Base-by-base conservation (phyloP, 495 filamentous ascomycete genomes). In the Aspergillus kassunensis region DNA sequence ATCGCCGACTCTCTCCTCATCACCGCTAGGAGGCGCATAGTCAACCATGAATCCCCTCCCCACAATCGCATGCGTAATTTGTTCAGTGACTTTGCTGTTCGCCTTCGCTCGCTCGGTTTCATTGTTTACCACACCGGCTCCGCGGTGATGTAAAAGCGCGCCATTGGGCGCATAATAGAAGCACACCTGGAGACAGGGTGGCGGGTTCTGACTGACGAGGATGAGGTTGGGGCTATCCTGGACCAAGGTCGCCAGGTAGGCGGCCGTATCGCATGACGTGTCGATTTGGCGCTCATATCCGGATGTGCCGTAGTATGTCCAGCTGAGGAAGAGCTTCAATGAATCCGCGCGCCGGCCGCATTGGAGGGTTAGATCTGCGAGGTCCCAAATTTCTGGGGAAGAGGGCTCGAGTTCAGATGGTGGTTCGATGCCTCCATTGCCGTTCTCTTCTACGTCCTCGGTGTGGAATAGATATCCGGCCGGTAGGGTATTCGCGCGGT, bases 301-400 rank as follows among this genome's bases (percentile, higher is more conserved):
- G 8, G 70, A 50, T 19, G 68, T 76, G 12, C 93, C 92, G 72
- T 97, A 88, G 75, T 95, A 96, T 39, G 86, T 81, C 89, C 92
- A 96, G 25, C 80, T 74, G 8, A 98, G 76, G 39, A 88, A 89
- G 30, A 98, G 74, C 64, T 97, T 98, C 27, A 98, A 74, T 15
- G 77, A 80, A 66, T 97, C 93, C 40, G 85, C 91, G 23, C 87
- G 79, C 0, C 93, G 82, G 1, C 92, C 92, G 66, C 92, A 97
- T 66, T 96, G 92, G 35, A 95, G 84, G 8, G 90, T 96, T 58
- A 97, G 72, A 56, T 96, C 90, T 18, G 90, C 92, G n/a, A 98
- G 76, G 62, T 97, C 92, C 84, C 86, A 95, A 7, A 91, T 69
- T 53, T 90, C 88, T 1, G 66, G 70, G 0, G 72, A 73, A 8